Evolutionary conservation across 371 early-diverging fungal species (phyloP).

Genomic region (Umbelopsis sp.): DNA sequence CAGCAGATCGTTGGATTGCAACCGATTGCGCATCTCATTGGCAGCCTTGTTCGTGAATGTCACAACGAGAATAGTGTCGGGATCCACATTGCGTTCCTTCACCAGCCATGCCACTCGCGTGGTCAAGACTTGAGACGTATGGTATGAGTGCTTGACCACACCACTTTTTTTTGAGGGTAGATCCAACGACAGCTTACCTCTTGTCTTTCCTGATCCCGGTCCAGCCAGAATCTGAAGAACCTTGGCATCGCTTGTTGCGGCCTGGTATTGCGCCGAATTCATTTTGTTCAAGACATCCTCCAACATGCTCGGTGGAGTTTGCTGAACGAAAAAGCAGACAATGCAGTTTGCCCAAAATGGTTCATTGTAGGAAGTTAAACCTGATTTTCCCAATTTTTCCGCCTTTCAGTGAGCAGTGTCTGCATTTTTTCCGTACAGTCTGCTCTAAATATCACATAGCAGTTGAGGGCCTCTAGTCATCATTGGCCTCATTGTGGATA

Average conservation of each 20-base stretch:
- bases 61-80: slow-evolving; percentile 53
- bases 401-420: no score
- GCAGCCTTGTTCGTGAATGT: slow-evolving; percentile 75
- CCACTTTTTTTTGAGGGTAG: not conserved
- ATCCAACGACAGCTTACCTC: slow-evolving; percentile 34
- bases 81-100: slow-evolving; percentile 35
- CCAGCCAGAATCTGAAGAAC: slow-evolving; percentile 62
- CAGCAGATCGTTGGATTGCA: slow-evolving; percentile 29
- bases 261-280: slow-evolving; percentile 34
- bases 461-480: no score
- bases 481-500: no score
- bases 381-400: no score
- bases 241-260: slow-evolving; percentile 29
- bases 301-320: not conserved
- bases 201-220: slow-evolving; percentile 69
- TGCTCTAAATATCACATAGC: no score
- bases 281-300: slow-evolving; percentile 19
- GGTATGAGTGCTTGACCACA: no score
- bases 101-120: slow-evolving; percentile 47
- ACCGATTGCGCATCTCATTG: slow-evolving; percentile 55
- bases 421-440: no score
- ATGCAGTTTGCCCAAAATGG: no score
- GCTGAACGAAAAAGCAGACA: no score
- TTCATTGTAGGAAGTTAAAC: no score
- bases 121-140: slow-evolving; percentile 37